A percentile compares a stretch with the other conserved stretches of the same genome.
These are phyloP conservation scores for Scheffersomyces lignicola DNA, from an alignment of 1,139 yeast genomes.

Conservation along the genomic window DNA sequence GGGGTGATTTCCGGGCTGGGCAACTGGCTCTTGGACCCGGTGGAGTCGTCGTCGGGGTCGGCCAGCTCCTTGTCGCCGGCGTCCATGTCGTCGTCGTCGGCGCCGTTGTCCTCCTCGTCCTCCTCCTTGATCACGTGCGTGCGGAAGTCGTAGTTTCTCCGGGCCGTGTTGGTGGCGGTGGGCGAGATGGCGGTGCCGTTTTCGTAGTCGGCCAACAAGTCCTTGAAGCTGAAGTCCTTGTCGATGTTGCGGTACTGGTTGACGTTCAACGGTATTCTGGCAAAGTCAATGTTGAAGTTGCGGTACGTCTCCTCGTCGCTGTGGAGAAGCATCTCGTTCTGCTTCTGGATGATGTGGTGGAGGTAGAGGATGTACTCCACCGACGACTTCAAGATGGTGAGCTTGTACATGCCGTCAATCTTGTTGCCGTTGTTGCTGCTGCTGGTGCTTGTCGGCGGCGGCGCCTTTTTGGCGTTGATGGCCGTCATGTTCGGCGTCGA, in stretches of 20 bases:
- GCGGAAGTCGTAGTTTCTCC: conserved; percentile 5
- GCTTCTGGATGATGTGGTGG: conserved; percentile 56
- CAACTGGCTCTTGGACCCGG: conserved; percentile 20
- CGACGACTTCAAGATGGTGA: conserved; percentile 76
- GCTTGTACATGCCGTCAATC: conserved; percentile 72
- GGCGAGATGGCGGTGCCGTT: background rate
- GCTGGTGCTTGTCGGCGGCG: conserved; percentile 15
- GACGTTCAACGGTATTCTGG: conserved; percentile 54
- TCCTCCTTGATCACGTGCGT: conserved; percentile 14
- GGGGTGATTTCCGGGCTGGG: conserved; percentile 49
- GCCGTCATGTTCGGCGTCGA: conserved; percentile 6
- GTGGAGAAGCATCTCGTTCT: conserved; percentile 34
- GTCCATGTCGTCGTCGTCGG: conserved; percentile 13
- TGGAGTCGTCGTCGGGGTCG: conserved; percentile 13
- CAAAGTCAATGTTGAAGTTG: conserved; percentile 45
- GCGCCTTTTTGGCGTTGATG: conserved; percentile 5
- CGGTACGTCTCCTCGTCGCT: conserved; percentile 12
- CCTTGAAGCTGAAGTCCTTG: conserved; percentile 51
- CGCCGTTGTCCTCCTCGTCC: conserved; percentile 9
- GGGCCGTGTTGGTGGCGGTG: conserved; percentile 4
- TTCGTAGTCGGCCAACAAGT: conserved; percentile 17
- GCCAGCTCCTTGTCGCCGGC: conserved; percentile 11
- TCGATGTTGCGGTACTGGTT: conserved; percentile 61
- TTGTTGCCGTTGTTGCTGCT: conserved; percentile 31
- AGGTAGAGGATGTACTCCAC: conserved; percentile 77